Base-by-base conservation (phyloP, 352 stramenopile genomes). In the Pythium chondricola region DNA sequence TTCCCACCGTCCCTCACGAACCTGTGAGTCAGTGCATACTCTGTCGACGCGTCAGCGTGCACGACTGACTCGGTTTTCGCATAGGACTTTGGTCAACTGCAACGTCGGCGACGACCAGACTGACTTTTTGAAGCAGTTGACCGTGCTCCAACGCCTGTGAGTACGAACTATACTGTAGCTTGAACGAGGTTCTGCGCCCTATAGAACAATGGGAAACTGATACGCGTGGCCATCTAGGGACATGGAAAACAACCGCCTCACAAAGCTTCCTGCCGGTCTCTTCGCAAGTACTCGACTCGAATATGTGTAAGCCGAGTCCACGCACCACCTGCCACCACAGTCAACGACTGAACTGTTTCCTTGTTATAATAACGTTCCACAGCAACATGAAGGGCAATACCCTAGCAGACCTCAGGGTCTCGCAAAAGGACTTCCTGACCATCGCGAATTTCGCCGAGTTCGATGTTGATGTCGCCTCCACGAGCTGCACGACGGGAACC, bases 11-110 rank as follows among this genome's bases (percentile, higher is more conserved):
- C 21, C 6, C 4, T 47, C 6, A 47, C 40, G 4, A 21, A 47
- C 7, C 24, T 49, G 43, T 49, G 22, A n/a, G 41, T 18, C 8
- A 6, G 4, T 17, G 25, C 17, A 43, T 6, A 43, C 18, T 43
- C 27, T n/a, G n/a, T n/a, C n/a, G n/a, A n/a, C n/a, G n/a, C n/a
- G n/a, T n/a, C 43, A 39, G 21, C 35, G 6, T 33, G 7, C 24
- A 31, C 7, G 35, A 8, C 21, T 20, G 21, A n/a, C 17, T 20
- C n/a, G 9, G 21, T 17, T 31, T 36, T 17, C 8, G 35, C 69
- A 63, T 22, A 74, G 63, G 3, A 38, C 33, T 7, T 17, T 84
- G 46, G 59, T 44, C 16, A 67, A 73, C 39, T 82, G 67, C 56
- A 79, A 74, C 44, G 62, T 84, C 16, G 66, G 51, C n/a, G 53